phyloP scores from a whole-genome alignment of 805 yeast genomes.

The Yarrowia phangngaensis region DNA sequence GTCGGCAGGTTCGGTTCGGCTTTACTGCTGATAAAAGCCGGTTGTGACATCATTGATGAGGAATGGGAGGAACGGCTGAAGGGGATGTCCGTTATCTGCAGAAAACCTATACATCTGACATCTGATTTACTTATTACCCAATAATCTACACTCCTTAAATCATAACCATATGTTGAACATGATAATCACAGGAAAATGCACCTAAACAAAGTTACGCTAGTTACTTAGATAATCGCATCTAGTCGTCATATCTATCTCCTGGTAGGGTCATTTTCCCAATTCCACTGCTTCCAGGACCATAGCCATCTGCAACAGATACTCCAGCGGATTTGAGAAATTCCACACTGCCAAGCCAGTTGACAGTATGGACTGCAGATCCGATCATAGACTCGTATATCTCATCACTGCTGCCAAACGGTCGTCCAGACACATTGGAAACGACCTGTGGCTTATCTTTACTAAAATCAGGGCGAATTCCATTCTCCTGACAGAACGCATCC shows the following conservation, averaged over 20 bases:
- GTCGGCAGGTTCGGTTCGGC: conserved; percentile 26
- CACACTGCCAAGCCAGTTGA: conserved; percentile 10
- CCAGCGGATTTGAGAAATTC: neutral
- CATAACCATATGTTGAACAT: no score
- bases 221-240: no score
- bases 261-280: conserved; percentile 15
- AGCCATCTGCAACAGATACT: conserved; percentile 1
- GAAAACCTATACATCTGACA: no score
- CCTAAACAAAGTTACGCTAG: no score
- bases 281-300: conserved; percentile 2
- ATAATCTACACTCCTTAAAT: no score
- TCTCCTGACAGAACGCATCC: neutral
- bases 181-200: no score
- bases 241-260: conserved; percentile 2
- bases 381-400: conserved; percentile 16
- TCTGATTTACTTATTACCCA: no score
- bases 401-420: conserved; percentile 1
- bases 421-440: conserved; percentile 14
- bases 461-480: neutral
- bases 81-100: no score
- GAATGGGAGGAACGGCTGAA: no score
- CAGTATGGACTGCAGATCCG: conserved; percentile 8
- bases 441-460: conserved; percentile 1
- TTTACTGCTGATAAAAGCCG: neutral
- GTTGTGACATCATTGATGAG: no score